Evolutionary conservation across 2,329 filamentous ascomycete genomes (phyloP).

Genomic region (Colletotrichum tofieldiae): DNA sequence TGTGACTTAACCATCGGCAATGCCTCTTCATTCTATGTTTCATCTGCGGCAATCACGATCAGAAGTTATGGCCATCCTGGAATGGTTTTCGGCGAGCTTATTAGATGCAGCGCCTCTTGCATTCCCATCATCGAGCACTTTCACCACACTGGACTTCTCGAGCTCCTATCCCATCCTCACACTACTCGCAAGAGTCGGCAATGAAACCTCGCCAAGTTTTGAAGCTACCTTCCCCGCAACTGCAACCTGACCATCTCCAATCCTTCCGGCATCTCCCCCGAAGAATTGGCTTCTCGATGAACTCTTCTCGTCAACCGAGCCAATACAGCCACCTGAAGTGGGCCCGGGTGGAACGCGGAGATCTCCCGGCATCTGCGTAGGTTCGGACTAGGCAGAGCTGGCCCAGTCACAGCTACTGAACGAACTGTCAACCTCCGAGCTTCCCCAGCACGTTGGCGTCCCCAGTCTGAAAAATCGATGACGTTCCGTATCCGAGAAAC

Average conservation of each 20-base stretch:
- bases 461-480: conserved; percentile 23
- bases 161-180: not conserved
- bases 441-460: conserved; percentile 13
- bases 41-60: no score
- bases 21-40: no score
- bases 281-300: not conserved
- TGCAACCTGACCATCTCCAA: not conserved
- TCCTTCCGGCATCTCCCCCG: not conserved
- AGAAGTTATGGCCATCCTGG: no score
- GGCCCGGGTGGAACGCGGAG: conserved; percentile 21
- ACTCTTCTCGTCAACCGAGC: not conserved
- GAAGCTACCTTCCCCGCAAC: not conserved
- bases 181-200: not conserved
- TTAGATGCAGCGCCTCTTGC: not conserved
- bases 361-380: conserved; percentile 35
- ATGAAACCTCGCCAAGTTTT: not conserved
- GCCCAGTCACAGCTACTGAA: conserved; percentile 12
- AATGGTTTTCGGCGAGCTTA: no score
- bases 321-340: conserved; percentile 9
- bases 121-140: not conserved
- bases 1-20: no score
- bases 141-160: not conserved
- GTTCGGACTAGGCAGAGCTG: conserved; percentile 4
- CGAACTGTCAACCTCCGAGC: conserved; percentile 6
- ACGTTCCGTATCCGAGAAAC: conserved; percentile 30